These are phyloP conservation scores for Pythium volutum DNA, from an alignment of 352 stramenopile genomes.

Conservation along the genomic window DNA sequence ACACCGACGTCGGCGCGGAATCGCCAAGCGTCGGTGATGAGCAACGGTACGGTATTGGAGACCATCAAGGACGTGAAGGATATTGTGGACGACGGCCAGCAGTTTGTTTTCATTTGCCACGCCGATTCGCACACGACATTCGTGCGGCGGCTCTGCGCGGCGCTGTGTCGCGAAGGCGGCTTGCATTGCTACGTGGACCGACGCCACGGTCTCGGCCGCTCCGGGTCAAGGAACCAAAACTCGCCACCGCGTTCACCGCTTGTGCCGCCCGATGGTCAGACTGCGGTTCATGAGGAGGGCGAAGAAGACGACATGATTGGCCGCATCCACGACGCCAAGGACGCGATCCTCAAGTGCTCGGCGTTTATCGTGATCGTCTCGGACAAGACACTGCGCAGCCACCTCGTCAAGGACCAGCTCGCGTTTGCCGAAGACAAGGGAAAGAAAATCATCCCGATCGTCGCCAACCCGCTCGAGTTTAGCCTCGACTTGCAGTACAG, in stretches of 20 bases:
- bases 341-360: constrained; percentile 81
- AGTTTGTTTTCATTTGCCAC: constrained; percentile 86
- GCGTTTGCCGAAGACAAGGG: constrained; percentile 84
- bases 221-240: constrained; percentile 7
- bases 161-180: constrained; percentile 61
- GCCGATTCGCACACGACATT: constrained; percentile 73
- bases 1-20: neutral
- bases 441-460: constrained; percentile 74
- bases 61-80: constrained; percentile 50
- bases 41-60: constrained; percentile 55
- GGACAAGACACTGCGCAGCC: constrained; percentile 65
- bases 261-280: neutral
- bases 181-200: constrained; percentile 72
- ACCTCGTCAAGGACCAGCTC: constrained; percentile 76
- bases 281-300: neutral
- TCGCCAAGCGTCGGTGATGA: neutral
- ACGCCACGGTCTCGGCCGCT: constrained; percentile 18
- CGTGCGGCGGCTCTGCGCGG: constrained; percentile 61
- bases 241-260: neutral
- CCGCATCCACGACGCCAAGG: constrained; percentile 77
- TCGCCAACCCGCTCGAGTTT: constrained; percentile 65
- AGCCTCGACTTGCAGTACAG: constrained; percentile 76
- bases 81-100: constrained; percentile 50
- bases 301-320: constrained; percentile 55
- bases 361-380: constrained; percentile 72